Conservation (phyloP, 139 green algal species). For the Nannochloris sp. region DNA sequence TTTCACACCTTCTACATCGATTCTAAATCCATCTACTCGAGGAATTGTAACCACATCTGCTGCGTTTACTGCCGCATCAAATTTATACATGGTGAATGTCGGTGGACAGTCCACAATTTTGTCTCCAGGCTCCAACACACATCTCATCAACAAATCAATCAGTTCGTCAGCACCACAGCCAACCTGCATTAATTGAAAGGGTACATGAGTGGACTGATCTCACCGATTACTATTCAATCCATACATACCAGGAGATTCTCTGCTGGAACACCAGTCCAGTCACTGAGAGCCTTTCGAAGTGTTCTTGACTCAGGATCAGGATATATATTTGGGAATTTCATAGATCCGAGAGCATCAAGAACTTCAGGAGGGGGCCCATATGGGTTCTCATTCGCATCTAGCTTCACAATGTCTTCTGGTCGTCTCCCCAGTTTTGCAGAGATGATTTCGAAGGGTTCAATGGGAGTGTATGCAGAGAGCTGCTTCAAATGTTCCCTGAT, state of each 20-base stretch:
- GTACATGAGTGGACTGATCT: neutral
- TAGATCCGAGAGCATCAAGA: slow-evolving; percentile 65
- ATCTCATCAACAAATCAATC: slow-evolving; percentile 92
- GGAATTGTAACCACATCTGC: slow-evolving; percentile 76
- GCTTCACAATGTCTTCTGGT: slow-evolving; percentile 93
- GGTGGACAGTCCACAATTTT: slow-evolving; percentile 85
- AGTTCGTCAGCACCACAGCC: slow-evolving; percentile 92
- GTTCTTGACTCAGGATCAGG: slow-evolving; percentile 86
- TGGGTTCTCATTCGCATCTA: slow-evolving; percentile 99
- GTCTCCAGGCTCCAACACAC: slow-evolving; percentile 86
- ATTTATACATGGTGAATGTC: slow-evolving; percentile 98
- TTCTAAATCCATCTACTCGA: slow-evolving; percentile 66
- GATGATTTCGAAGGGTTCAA: slow-evolving; percentile 94
- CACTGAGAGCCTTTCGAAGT: slow-evolving; percentile 64
- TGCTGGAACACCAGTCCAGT: slow-evolving; percentile 58
- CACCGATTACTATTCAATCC: neutral
- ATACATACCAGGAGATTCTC: slow-evolving; percentile 83
- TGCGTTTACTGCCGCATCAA: slow-evolving; percentile 92
- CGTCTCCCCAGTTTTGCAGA: slow-evolving; percentile 61
- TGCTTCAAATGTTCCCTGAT: slow-evolving; percentile 83
- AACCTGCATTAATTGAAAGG: slow-evolving; percentile 46
- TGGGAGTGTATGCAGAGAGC: slow-evolving; percentile 92
- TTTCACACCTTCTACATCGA: slow-evolving; percentile 76
- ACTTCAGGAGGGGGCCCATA: slow-evolving; percentile 97
- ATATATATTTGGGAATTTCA: slow-evolving; percentile 95